Evolutionary conservation across 2,329 filamentous ascomycete species (phyloP).

Genomic region (Fusarium sp.): DNA sequence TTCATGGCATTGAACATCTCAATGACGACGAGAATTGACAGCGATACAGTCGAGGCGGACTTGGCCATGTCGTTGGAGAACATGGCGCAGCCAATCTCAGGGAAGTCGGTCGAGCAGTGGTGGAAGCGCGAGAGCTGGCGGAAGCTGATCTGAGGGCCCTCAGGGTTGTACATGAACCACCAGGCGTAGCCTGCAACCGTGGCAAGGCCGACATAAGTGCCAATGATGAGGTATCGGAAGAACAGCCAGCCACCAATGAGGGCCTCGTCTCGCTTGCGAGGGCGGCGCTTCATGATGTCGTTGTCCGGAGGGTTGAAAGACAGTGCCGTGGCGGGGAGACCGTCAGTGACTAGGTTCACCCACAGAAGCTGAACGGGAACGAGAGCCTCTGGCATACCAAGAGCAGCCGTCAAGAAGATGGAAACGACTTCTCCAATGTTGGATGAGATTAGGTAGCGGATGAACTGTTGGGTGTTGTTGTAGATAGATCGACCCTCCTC

Average conservation of each 20-base stretch:
- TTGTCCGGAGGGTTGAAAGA: conserved; percentile 99
- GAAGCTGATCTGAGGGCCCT: conserved; percentile 93
- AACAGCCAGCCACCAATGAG: conserved; percentile 97
- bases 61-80: conserved; percentile 90
- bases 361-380: conserved; percentile 98
- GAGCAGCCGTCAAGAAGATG: conserved; percentile 96
- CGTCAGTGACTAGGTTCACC: conserved; percentile 99
- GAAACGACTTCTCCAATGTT: conserved; percentile 99
- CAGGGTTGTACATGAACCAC: conserved; percentile 98
- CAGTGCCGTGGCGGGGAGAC: conserved; percentile 93
- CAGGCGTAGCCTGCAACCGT: conserved; percentile 99
- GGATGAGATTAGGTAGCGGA: conserved; percentile 98
- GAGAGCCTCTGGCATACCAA: conserved; percentile 97
- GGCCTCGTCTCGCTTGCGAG: conserved; percentile 91
- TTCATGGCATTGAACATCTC: conserved; percentile 99
- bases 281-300: conserved; percentile 95
- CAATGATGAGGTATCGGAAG: conserved; percentile 97
- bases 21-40: conserved; percentile 94
- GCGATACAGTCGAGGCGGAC: conserved; percentile 91
- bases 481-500: conserved; percentile 99
- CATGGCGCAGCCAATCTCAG: conserved; percentile 92
- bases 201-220: conserved; percentile 92
- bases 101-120: conserved; percentile 87
- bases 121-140: conserved; percentile 94
- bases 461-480: conserved; percentile 99